Conservation (phyloP, 257 asterid species). For the Solanum chaucha region DNA sequence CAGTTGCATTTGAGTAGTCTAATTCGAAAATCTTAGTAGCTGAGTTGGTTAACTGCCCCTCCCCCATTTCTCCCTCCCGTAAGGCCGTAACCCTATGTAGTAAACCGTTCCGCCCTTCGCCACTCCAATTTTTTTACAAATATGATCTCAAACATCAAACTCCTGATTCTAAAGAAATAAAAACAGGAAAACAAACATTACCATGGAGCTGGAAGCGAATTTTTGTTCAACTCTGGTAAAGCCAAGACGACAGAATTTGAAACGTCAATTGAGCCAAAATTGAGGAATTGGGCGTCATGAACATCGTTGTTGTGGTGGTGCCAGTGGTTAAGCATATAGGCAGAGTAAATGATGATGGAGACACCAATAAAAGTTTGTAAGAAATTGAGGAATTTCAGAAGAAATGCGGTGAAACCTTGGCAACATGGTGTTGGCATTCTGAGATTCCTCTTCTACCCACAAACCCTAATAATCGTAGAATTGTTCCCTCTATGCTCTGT, state of each 20-base stretch:
- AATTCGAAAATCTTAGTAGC: not conserved
- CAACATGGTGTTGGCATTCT: constrained; percentile 56
- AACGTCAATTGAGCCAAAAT: not conserved
- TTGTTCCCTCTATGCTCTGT: not conserved
- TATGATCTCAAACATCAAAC: not conserved
- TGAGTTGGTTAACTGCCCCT: not conserved
- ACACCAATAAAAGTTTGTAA: constrained; percentile 61
- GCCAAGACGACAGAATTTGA: not conserved
- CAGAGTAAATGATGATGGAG: constrained; percentile 48
- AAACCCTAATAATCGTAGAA: not conserved
- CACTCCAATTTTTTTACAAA: not conserved
- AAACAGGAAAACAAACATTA: not conserved
- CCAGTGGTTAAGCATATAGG: constrained; percentile 61
- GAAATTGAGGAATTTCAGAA: constrained; percentile 66
- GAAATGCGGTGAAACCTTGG: constrained; percentile 47
- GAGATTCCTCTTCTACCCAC: not conserved
- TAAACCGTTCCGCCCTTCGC: not conserved
- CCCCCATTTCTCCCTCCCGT: not conserved
- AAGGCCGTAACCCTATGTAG: not conserved
- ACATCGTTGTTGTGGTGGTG: constrained; percentile 15
- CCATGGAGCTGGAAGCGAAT: constrained; percentile 65
- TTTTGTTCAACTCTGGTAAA: constrained; percentile 7
- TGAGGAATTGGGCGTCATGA: not conserved
- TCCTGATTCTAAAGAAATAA: not conserved
- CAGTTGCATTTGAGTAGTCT: not conserved